These are phyloP conservation scores for Diaporthe vaccinii DNA, from an alignment of 2,329 filamentous ascomycete species.

Conservation along the genomic window DNA sequence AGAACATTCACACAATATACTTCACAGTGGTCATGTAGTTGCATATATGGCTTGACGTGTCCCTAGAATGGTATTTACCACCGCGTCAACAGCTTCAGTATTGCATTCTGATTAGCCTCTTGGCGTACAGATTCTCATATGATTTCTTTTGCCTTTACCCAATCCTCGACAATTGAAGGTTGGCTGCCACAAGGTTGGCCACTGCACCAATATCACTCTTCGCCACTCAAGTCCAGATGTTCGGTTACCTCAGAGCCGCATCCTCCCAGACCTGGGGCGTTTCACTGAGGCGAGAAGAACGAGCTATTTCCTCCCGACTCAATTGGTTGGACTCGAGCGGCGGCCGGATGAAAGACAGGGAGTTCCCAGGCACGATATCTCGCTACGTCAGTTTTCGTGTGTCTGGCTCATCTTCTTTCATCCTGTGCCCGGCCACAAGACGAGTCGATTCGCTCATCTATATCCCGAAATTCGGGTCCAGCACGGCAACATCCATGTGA, in stretches of 20 bases:
- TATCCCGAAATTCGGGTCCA: constrained; percentile 20
- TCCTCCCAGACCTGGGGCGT: constrained; percentile 16
- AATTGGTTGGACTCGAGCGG: neutral
- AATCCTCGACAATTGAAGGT: neutral
- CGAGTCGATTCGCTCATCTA: neutral
- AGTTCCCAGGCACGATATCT: neutral
- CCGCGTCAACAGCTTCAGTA: neutral
- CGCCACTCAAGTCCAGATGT: neutral
- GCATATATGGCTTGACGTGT: neutral
- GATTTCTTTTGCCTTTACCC: too few relatives aligned
- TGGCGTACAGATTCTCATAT: neutral
- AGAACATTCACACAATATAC: neutral
- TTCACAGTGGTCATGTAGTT: constrained; percentile 6
- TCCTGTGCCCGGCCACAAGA: neutral
- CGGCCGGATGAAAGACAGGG: neutral
- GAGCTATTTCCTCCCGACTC: neutral
- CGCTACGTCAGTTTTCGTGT: neutral
- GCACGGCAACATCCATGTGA: neutral
- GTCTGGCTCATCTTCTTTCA: neutral
- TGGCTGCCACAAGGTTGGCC: neutral
- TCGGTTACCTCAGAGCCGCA: constrained; percentile 5
- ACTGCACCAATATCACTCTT: neutral
- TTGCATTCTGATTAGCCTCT: neutral
- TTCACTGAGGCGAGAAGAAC: constrained; percentile 7
- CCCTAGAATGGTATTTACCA: neutral